Conservation (phyloP, 2,329 filamentous ascomycete genomes). For the Blastomyces silverae region DNA sequence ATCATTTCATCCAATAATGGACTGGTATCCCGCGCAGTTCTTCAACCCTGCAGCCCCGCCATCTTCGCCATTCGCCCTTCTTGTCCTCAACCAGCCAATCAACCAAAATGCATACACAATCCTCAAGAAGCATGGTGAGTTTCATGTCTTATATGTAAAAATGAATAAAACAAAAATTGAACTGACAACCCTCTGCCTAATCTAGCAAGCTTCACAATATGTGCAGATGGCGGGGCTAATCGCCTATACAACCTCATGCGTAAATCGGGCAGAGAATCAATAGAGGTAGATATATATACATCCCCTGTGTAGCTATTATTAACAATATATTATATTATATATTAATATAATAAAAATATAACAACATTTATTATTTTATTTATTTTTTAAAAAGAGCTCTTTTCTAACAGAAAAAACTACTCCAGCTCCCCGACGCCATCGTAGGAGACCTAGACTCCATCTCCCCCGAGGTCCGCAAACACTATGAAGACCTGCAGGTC, state of each 20-base stretch:
- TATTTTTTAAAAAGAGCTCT: background rate
- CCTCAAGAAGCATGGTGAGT: constrained; percentile 34
- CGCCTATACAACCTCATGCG: constrained; percentile 53
- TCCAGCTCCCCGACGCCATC: constrained; percentile 59
- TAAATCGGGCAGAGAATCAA: constrained; percentile 27
- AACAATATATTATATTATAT: background rate
- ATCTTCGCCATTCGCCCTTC: constrained; percentile 42
- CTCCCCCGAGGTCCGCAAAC: constrained; percentile 52
- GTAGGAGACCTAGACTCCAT: constrained; percentile 91
- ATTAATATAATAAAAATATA: too few relatives aligned
- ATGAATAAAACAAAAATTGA: background rate
- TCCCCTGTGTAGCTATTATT: background rate
- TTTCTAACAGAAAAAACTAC: background rate
- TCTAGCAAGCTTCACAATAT: constrained; percentile 61
- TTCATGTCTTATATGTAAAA: background rate
- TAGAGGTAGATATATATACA: constrained; percentile 27
- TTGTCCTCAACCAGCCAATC: constrained; percentile 59
- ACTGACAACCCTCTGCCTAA: background rate
- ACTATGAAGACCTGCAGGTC: constrained; percentile 58
- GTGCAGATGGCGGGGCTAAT: constrained; percentile 89
- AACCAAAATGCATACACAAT: constrained; percentile 38
- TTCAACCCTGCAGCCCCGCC: constrained; percentile 28
- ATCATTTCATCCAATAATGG: background rate
- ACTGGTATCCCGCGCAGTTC: constrained; percentile 39
- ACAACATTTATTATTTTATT: too few relatives aligned